Evolutionary conservation across 2,329 filamentous ascomycete species (phyloP).

Genomic region (Colletotrichum endophyticum): DNA sequence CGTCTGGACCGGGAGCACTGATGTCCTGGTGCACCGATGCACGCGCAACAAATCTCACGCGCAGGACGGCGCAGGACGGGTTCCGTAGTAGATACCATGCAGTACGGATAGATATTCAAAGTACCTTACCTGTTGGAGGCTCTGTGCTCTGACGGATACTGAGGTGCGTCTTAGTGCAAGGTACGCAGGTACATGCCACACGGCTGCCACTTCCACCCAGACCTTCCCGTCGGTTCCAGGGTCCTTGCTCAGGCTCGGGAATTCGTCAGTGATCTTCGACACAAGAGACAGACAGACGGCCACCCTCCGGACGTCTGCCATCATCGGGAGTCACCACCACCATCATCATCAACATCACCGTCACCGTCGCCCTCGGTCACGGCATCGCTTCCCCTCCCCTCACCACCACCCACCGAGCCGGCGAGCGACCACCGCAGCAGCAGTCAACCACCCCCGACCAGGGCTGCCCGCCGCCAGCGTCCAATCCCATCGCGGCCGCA

Average conservation of each 20-base stretch:
- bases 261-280: slow-evolving; percentile 7
- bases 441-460: background rate
- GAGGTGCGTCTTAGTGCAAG: background rate
- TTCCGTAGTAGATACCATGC: background rate
- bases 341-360: background rate
- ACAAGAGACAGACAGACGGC: slow-evolving; percentile 14
- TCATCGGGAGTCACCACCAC: background rate
- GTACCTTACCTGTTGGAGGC: background rate
- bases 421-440: background rate
- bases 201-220: background rate
- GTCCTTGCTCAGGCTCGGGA: background rate
- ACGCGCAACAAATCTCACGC: background rate
- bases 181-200: background rate
- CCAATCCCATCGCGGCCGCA: background rate
- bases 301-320: slow-evolving; percentile 6
- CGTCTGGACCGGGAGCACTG: background rate
- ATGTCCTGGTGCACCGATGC: background rate
- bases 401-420: background rate
- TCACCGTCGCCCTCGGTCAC: background rate
- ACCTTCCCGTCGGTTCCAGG: background rate
- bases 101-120: background rate
- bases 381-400: background rate
- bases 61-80: background rate
- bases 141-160: background rate
- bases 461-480: background rate